Evolutionary conservation across 1,284 basidiomycete genomes (phyloP).

Genomic region (Ganoderma resinaceum): DNA sequence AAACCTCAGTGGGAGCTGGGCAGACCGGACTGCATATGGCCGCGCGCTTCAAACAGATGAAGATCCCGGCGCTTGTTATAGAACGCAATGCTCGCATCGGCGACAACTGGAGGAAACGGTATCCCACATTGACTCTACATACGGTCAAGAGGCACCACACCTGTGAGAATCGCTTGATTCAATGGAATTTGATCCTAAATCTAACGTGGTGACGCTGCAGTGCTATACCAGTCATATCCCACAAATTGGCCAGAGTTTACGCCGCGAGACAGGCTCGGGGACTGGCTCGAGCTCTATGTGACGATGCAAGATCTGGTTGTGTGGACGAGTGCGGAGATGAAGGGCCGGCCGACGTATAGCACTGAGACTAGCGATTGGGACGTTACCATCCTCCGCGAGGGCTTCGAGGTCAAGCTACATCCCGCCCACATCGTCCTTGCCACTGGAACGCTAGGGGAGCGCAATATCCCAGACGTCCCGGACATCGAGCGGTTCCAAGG

Average conservation of each 20-base stretch:
- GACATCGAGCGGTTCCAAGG: conserved; percentile 48
- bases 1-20: conserved; percentile 55
- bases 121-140: conserved; percentile 56
- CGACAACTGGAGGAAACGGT: conserved; percentile 61
- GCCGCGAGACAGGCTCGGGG: conserved; percentile 52
- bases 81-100: conserved; percentile 55
- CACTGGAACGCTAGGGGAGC: conserved; percentile 57
- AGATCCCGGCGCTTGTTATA: conserved; percentile 55
- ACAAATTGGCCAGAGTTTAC: conserved; percentile 40
- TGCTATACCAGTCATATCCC: conserved; percentile 46
- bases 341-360: conserved; percentile 44
- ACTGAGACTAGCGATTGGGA: conserved; percentile 53
- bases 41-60: conserved; percentile 58
- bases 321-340: conserved; percentile 62
- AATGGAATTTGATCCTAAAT: not conserved
- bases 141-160: conserved; percentile 46
- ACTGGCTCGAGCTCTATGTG: conserved; percentile 73
- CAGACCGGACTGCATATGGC: conserved; percentile 60
- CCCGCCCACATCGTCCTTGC: conserved; percentile 69
- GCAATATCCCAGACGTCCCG: conserved; percentile 52
- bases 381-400: conserved; percentile 52
- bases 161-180: conserved; percentile 36
- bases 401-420: conserved; percentile 50
- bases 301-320: conserved; percentile 65
- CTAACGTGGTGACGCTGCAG: conserved; percentile 32